Percentiles rank a stretch among this genome's conserved stretches.
Evolutionary conservation across 371 early-diverging fungal genomes (phyloP).

Genomic region (Dichotomocladium elegans): DNA sequence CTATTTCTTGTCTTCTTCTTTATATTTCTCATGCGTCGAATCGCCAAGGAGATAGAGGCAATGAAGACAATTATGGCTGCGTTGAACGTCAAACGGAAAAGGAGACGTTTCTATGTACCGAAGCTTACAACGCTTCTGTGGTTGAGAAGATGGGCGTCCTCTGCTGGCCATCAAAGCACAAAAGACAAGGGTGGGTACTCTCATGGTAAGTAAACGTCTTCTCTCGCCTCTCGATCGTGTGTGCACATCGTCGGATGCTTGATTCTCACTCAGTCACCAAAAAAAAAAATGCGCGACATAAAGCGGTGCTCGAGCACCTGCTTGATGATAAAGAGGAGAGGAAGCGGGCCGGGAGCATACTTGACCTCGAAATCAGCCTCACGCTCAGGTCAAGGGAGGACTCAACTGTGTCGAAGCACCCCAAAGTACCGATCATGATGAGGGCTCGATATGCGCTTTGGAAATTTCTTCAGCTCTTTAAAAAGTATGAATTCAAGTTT

Average conservation of each 20-base stretch:
- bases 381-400: too few species aligned
- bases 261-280: too few species aligned
- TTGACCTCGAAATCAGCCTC: too few species aligned
- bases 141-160: conserved; percentile 48
- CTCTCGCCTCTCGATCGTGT: too few species aligned
- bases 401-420: too few species aligned
- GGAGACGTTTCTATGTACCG: conserved; percentile 49
- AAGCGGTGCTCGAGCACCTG: too few species aligned
- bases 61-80: conserved; percentile 37
- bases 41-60: conserved; percentile 46
- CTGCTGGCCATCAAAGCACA: conserved; percentile 36
- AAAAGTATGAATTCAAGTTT: conserved; percentile 53
- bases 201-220: conserved; percentile 19
- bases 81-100: conserved; percentile 11
- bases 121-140: conserved; percentile 36
- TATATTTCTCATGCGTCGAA: conserved; percentile 55
- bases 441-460: conserved; percentile 46
- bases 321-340: too few species aligned
- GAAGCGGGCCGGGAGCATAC: too few species aligned
- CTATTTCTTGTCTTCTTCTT: conserved; percentile 63
- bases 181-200: conserved; percentile 41
- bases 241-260: too few species aligned
- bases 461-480: conserved; percentile 35
- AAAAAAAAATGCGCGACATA: too few species aligned
- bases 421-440: too few species aligned